These are phyloP conservation scores for Entophlyctis helioformis DNA, from an alignment of 192 early-diverging fungal species.

Conservation along the genomic window DNA sequence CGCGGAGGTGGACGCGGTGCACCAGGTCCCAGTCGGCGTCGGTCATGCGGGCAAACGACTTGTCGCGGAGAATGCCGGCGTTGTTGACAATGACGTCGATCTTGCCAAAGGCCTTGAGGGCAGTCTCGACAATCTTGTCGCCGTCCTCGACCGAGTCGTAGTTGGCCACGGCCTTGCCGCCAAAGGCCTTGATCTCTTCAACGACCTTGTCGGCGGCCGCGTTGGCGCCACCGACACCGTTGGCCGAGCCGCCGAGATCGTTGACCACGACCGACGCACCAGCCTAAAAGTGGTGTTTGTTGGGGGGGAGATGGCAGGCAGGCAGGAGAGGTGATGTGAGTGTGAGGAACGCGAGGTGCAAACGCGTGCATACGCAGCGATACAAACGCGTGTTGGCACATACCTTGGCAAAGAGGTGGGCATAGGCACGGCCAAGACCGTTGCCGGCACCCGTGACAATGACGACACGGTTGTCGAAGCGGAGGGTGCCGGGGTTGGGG, in stretches of 20 bases:
- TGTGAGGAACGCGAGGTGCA: no score
- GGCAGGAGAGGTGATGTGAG: no score
- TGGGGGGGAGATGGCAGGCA: not conserved
- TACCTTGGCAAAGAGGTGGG: slow-evolving; percentile 68
- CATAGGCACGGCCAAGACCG: slow-evolving; percentile 86
- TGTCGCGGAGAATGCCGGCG: slow-evolving; percentile 94
- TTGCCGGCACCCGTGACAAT: slow-evolving; percentile 86
- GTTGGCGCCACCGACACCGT: slow-evolving; percentile 20
- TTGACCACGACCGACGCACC: slow-evolving; percentile 91
- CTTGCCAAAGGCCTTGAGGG: slow-evolving; percentile 63
- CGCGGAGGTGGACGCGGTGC: slow-evolving; percentile 78
- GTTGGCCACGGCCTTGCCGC: slow-evolving; percentile 82
- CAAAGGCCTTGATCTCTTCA: slow-evolving; percentile 62
- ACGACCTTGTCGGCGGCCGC: slow-evolving; percentile 66
- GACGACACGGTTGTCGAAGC: slow-evolving; percentile 69
- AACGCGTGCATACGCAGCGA: no score
- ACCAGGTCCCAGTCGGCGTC: slow-evolving; percentile 90
- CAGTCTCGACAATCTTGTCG: slow-evolving; percentile 84
- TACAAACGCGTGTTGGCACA: no score
- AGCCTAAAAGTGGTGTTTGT: no score
- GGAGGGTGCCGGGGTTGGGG: slow-evolving; percentile 37
- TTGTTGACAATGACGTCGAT: slow-evolving; percentile 85
- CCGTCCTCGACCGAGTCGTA: slow-evolving; percentile 95
- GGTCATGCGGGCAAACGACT: slow-evolving; percentile 81
- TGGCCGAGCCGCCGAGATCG: slow-evolving; percentile 60